Conservation (phyloP, 2,329 filamentous ascomycete species). For the Cytospora chrysosperma region DNA sequence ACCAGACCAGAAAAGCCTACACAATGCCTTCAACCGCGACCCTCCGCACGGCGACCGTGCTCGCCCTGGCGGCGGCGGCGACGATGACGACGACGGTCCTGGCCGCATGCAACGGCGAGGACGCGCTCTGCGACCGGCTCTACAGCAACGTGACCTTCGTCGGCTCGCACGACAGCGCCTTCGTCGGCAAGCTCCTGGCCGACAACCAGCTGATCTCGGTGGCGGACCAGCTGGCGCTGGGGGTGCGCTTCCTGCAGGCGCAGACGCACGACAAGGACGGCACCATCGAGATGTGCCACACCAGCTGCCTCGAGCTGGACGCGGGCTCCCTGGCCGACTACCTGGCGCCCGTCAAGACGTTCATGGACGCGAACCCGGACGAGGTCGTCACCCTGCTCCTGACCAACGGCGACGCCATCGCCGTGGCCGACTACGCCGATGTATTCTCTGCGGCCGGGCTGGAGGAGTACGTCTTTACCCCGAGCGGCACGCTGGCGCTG, state of each 20-base stretch:
- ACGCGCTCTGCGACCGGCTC: conserved; percentile 52
- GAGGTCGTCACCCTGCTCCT: conserved; percentile 64
- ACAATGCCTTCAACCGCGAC: conserved; percentile 6
- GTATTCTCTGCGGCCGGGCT: conserved; percentile 57
- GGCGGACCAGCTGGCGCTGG: conserved; percentile 56
- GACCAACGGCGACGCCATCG: conserved; percentile 60
- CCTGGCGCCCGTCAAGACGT: conserved; percentile 56
- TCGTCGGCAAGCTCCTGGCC: conserved; percentile 53
- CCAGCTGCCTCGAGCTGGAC: conserved; percentile 58
- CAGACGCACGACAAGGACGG: conserved; percentile 58
- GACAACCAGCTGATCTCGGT: conserved; percentile 63
- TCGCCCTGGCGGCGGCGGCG: conserved; percentile 10
- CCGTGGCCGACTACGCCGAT: conserved; percentile 53
- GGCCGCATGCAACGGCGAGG: conserved; percentile 56
- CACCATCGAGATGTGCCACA: conserved; percentile 62
- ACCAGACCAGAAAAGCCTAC: not conserved
- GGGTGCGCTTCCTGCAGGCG: conserved; percentile 63
- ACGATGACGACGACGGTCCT: conserved; percentile 2
- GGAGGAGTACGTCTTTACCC: conserved; percentile 55
- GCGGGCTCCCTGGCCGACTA: conserved; percentile 56
- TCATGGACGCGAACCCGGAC: conserved; percentile 57
- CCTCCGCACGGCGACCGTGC: not conserved
- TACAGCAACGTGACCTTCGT: conserved; percentile 63
- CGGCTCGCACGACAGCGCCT: conserved; percentile 65
- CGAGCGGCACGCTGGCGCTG: conserved; percentile 41